These are phyloP conservation scores for Fusarium marasasianum DNA, from an alignment of 2,329 filamentous ascomycete species.

Conservation along the genomic window DNA sequence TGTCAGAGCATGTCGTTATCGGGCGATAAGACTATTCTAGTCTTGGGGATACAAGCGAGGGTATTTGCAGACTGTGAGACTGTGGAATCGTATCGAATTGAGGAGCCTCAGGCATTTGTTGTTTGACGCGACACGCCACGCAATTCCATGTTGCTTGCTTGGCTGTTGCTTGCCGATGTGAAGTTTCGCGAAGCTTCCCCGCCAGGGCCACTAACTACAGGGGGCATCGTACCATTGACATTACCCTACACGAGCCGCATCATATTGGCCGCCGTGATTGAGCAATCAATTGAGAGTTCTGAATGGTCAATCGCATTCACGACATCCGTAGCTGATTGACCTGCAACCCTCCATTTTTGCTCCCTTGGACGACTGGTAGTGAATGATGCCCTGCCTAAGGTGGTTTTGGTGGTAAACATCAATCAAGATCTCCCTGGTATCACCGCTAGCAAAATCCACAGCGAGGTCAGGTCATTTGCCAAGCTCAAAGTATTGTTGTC, in stretches of 20 bases:
- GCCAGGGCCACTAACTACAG: neutral
- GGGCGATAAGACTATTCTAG: neutral
- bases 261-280: neutral
- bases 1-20: neutral
- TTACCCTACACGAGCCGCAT: neutral
- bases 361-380: neutral
- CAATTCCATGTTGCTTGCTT: neutral
- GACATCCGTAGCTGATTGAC: neutral
- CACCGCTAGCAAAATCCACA: accelerated
- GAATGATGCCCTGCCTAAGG: neutral
- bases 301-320: no score
- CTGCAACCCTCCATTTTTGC: neutral
- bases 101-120: slow-evolving; percentile 14
- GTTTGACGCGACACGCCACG: neutral
- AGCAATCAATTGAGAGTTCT: neutral
- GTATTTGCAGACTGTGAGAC: neutral
- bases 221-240: neutral
- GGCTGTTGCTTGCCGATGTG: neutral
- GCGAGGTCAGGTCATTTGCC: accelerated
- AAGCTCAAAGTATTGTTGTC: neutral
- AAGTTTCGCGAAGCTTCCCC: slow-evolving; percentile 27
- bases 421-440: neutral
- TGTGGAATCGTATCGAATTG: neutral
- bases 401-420: accelerated
- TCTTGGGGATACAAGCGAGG: slow-evolving; percentile 11